Conservation (phyloP, 2,329 filamentous ascomycete species). For the Colletotrichum spaethianum region DNA sequence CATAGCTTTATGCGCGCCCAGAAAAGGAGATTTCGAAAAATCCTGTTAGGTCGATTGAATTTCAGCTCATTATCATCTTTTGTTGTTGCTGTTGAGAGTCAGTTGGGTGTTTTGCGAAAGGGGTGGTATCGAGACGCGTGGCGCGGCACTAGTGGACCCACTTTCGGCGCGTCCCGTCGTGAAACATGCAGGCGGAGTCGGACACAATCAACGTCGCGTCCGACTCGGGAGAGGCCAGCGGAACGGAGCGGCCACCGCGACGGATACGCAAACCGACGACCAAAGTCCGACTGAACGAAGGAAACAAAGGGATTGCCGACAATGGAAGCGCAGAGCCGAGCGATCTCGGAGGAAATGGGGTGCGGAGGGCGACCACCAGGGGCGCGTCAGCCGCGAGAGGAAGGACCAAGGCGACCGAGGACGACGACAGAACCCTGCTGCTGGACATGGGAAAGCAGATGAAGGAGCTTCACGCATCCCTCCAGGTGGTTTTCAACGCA, state of each 20-base stretch:
- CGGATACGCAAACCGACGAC: not conserved
- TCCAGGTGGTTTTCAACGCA: not conserved
- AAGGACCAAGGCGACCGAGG: not conserved
- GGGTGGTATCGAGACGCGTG: not conserved
- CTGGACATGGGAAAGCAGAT: not conserved
- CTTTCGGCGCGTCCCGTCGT: conserved; percentile 1
- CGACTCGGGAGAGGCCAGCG: not conserved
- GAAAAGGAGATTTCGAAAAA: too few relatives aligned
- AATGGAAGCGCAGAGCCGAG: not conserved
- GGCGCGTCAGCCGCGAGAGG: not conserved
- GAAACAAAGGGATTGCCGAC: not conserved
- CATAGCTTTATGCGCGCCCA: too few relatives aligned
- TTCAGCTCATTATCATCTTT: not conserved
- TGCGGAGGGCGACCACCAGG: not conserved
- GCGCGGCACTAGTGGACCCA: not conserved
- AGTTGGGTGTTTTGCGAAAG: not conserved
- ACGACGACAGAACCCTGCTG: not conserved
- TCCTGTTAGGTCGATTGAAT: too few relatives aligned
- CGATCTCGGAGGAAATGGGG: not conserved
- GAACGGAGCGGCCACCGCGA: not conserved
- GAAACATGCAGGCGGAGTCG: not conserved
- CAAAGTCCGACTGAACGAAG: not conserved
- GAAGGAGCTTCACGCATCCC: not conserved
- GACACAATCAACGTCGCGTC: not conserved
- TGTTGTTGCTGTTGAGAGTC: not conserved